Conservation (phyloP, 176 grass and related monocot species). For the Triticum urartu region DNA sequence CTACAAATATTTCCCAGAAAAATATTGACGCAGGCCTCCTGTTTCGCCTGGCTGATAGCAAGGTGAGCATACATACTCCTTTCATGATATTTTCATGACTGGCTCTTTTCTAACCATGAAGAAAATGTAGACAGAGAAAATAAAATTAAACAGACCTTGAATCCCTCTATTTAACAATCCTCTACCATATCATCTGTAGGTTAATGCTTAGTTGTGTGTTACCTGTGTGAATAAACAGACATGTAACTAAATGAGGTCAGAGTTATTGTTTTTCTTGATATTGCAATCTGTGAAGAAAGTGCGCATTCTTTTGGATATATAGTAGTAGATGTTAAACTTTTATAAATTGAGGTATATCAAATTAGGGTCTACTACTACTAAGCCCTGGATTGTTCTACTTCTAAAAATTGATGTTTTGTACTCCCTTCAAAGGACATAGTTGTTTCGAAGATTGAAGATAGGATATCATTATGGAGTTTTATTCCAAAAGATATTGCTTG, state of each 20-base stretch:
- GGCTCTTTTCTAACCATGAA: background rate
- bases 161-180: background rate
- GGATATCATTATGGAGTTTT: slow-evolving; percentile 87
- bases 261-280: slow-evolving; percentile 11
- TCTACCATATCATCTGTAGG: background rate
- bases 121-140: background rate
- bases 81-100: slow-evolving; percentile 17
- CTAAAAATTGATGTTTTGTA: slow-evolving; percentile 22
- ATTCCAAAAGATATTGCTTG: slow-evolving; percentile 69
- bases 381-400: slow-evolving; percentile 9
- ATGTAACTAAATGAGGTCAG: background rate
- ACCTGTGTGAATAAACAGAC: background rate
- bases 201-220: background rate
- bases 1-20: too few species aligned
- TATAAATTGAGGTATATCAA: background rate
- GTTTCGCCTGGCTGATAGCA: slow-evolving; percentile 39
- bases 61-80: slow-evolving; percentile 37
- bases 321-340: background rate
- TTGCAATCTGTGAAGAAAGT: background rate
- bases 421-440: slow-evolving; percentile 50
- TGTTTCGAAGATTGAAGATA: slow-evolving; percentile 73
- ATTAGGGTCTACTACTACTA: background rate
- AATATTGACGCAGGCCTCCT: slow-evolving; percentile 17
- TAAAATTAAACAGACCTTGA: background rate
- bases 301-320: background rate